Conservation (phyloP, 192 early-diverging fungal species). For the Diversispora eburnea region DNA sequence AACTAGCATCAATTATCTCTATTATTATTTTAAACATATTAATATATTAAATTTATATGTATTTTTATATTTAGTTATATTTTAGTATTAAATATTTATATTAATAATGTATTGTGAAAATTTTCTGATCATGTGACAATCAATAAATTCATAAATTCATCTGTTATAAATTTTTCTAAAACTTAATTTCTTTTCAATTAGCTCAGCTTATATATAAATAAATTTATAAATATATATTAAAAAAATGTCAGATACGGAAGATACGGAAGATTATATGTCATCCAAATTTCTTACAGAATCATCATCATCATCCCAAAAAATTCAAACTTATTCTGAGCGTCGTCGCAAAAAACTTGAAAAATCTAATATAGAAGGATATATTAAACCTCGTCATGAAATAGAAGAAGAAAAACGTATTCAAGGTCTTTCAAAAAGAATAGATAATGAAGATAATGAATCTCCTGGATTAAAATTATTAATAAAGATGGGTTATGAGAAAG, state of each 20-base stretch:
- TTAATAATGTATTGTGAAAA: no score
- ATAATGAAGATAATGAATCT: slow-evolving; percentile 32
- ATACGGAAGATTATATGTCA: slow-evolving; percentile 48
- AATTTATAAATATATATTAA: no score
- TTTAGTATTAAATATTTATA: no score
- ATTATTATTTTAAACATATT: no score
- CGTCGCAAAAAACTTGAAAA: slow-evolving; percentile 31
- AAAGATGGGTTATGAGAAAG: slow-evolving; percentile 45
- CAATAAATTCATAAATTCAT: no score
- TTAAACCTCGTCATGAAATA: slow-evolving; percentile 34
- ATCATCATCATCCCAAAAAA: background rate
- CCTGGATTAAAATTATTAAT: slow-evolving; percentile 45
- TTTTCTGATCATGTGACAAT: no score
- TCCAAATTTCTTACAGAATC: slow-evolving; percentile 32
- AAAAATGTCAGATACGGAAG: slow-evolving; percentile 12
- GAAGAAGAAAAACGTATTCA: slow-evolving; percentile 42
- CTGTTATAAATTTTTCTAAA: no score
- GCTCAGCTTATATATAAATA: no score
- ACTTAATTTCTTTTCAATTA: no score
- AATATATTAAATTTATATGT: no score
- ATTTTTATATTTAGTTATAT: no score
- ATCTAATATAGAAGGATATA: slow-evolving; percentile 32
- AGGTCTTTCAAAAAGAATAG: slow-evolving; percentile 39
- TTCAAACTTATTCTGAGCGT: slow-evolving; percentile 32
- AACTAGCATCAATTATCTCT: no score